Conservation (phyloP, 805 yeast species). For the Candida caryicola region DNA sequence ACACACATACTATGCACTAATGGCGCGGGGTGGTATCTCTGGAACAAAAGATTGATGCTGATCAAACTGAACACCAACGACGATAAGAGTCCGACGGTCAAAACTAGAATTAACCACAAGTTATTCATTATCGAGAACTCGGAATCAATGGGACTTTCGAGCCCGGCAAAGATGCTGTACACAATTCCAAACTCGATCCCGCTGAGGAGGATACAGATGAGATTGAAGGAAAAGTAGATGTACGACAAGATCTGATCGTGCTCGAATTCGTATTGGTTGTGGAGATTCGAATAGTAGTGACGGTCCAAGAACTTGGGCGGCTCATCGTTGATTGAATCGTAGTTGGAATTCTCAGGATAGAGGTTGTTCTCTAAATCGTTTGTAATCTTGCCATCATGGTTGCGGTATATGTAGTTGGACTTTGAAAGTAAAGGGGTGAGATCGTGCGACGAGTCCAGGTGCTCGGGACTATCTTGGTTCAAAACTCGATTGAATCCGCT, state of each 20-base stretch:
- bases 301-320: slow-evolving; percentile 21
- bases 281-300: slow-evolving; percentile 20
- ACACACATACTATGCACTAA: slow-evolving; percentile 20
- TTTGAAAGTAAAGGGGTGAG: slow-evolving; percentile 4
- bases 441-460: background rate
- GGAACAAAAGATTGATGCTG: slow-evolving; percentile 33
- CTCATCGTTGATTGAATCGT: slow-evolving; percentile 36
- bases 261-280: slow-evolving; percentile 27
- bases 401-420: slow-evolving; percentile 5
- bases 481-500: background rate
- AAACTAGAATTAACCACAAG: slow-evolving; percentile 29
- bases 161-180: slow-evolving; percentile 25
- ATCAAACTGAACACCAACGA: slow-evolving; percentile 33
- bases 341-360: slow-evolving; percentile 11
- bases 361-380: slow-evolving; percentile 9
- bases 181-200: slow-evolving; percentile 41
- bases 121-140: slow-evolving; percentile 29
- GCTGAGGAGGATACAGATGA: slow-evolving; percentile 35
- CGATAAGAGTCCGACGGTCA: slow-evolving; percentile 30
- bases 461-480: background rate
- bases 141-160: slow-evolving; percentile 18
- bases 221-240: slow-evolving; percentile 34
- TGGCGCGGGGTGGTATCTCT: slow-evolving; percentile 29
- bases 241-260: slow-evolving; percentile 37
- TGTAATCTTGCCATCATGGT: slow-evolving; percentile 2